A percentile compares a stretch with the other conserved stretches of the same genome.
Conservation (phyloP, 2,329 filamentous ascomycete species). For the Fusarium drepaniforme region DNA sequence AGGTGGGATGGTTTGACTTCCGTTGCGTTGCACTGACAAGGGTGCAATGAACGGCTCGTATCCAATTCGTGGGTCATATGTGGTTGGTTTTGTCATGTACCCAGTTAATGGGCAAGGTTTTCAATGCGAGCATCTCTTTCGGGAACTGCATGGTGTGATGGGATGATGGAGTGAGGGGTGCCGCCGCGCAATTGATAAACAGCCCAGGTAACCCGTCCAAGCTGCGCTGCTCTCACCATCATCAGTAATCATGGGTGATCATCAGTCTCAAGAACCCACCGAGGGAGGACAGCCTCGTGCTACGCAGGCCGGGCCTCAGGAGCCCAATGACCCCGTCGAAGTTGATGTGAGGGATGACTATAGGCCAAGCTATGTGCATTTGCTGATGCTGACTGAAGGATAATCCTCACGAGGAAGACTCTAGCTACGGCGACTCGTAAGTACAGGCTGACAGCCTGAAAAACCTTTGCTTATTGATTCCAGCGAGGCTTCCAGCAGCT, state of each 20-base stretch:
- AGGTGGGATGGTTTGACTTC: not conserved
- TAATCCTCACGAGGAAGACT: not conserved
- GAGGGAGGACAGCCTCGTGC: not conserved
- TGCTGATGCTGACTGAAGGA: not conserved
- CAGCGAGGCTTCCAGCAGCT: not conserved
- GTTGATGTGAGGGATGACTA: not conserved
- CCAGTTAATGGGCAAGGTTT: not conserved
- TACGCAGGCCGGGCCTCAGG: not conserved
- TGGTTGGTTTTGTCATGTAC: not conserved
- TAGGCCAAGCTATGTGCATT: not conserved
- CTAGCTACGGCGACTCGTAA: not conserved
- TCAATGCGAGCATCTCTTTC: not conserved
- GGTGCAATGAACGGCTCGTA: not conserved
- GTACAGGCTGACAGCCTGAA: not conserved
- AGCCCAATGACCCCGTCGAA: not conserved
- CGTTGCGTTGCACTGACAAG: not conserved
- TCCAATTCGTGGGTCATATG: not conserved
- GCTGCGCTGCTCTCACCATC: not conserved
- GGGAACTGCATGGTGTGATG: not conserved
- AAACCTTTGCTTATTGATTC: not conserved
- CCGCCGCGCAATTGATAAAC: not conserved
- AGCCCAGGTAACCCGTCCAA: not conserved
- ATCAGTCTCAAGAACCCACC: not conserved
- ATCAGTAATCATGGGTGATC: not conserved
- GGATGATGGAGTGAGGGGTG: not conserved